Conservation (phyloP, 2,329 filamentous ascomycete genomes). For the Xylariaceae sp. region DNA sequence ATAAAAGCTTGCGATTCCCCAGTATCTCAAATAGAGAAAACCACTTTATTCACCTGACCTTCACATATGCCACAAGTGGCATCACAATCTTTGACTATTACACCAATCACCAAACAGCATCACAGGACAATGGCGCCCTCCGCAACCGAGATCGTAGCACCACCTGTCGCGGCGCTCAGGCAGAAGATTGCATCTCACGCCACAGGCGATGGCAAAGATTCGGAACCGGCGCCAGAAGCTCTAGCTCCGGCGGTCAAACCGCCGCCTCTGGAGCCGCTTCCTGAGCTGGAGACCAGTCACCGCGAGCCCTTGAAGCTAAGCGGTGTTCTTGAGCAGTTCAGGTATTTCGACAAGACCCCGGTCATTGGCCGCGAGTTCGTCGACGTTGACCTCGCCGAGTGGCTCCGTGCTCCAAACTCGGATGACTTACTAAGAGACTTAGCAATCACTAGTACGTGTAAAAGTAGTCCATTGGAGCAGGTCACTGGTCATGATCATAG, state of each 20-base stretch:
- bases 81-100: background rate
- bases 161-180: slow-evolving; percentile 23
- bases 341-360: slow-evolving; percentile 57
- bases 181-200: slow-evolving; percentile 15
- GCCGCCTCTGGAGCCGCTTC: slow-evolving; percentile 11
- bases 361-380: slow-evolving; percentile 60
- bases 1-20: too few species aligned
- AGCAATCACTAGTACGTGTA: slow-evolving; percentile 57
- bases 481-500: background rate
- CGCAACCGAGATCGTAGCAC: slow-evolving; percentile 22
- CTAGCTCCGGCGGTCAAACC: slow-evolving; percentile 14
- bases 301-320: slow-evolving; percentile 43
- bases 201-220: slow-evolving; percentile 5
- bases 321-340: slow-evolving; percentile 48
- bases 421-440: slow-evolving; percentile 63
- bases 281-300: slow-evolving; percentile 23
- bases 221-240: slow-evolving; percentile 7
- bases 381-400: slow-evolving; percentile 56
- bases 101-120: background rate
- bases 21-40: too few species aligned
- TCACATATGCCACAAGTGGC: background rate
- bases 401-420: slow-evolving; percentile 56
- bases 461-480: background rate
- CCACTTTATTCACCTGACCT: too few species aligned
- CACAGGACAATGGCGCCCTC: slow-evolving; percentile 23